Conservation (phyloP, 768 basidiomycete species). For the Lentinula guzmanii region DNA sequence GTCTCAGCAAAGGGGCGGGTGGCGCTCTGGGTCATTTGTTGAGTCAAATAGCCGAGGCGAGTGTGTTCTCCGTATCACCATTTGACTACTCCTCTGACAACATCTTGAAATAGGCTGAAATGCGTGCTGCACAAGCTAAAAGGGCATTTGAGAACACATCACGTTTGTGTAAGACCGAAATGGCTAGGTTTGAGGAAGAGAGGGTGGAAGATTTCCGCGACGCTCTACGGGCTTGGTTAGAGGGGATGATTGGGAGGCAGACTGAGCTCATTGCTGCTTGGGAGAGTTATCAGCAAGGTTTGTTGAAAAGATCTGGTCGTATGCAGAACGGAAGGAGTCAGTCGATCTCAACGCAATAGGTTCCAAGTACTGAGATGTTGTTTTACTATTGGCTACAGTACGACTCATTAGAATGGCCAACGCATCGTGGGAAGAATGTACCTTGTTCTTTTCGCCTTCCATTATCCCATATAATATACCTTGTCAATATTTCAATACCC, state of each 20-base stretch:
- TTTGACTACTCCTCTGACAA: neutral
- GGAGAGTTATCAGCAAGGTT: constrained; percentile 75
- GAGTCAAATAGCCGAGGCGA: constrained; percentile 74
- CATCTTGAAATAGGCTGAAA: constrained; percentile 60
- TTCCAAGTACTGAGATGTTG: neutral
- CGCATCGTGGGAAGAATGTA: neutral
- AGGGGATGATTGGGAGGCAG: constrained; percentile 82
- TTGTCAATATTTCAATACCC: neutral
- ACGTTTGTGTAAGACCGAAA: constrained; percentile 83
- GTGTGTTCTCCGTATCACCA: constrained; percentile 12
- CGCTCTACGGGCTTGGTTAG: constrained; percentile 74
- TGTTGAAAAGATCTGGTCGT: constrained; percentile 46
- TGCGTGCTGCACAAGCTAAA: constrained; percentile 75
- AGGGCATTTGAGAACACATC: constrained; percentile 88
- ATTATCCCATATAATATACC: neutral
- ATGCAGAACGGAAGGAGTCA: neutral
- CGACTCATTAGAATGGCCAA: too few relatives aligned
- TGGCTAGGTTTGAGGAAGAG: constrained; percentile 88
- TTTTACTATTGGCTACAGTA: neutral
- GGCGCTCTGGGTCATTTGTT: constrained; percentile 55
- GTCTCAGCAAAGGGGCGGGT: neutral
- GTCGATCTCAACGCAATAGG: neutral
- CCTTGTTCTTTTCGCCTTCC: neutral
- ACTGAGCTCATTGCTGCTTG: constrained; percentile 76
- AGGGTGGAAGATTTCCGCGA: constrained; percentile 91